Base-by-base conservation (phyloP, 2,329 filamentous ascomycete genomes). In the Botrytis porri region DNA sequence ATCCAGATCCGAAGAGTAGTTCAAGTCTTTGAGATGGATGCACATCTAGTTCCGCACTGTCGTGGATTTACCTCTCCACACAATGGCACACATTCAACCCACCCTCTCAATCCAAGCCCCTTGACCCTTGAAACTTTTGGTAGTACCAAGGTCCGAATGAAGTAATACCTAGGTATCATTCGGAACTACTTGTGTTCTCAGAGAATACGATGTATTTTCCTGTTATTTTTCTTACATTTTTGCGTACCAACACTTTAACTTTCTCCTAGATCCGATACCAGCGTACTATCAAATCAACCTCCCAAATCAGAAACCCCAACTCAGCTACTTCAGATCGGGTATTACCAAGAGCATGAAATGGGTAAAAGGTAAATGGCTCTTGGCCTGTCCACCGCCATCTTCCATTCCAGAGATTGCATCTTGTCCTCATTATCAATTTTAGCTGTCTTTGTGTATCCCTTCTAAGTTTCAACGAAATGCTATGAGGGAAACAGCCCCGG, bases 91-190 rank as follows among this genome's bases (percentile, higher is more conserved):
- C 63, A 69, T 61, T 54, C 59, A 57, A 60, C 10, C 51, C 66
- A 69, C 51, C 35, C 48, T 22, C n/a, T 41, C 54, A 39, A 70
- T 62, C 12, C 37, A 45, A 22, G 32, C 39, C 22, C 69, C 54
- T 37, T 70, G 32, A 51, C 59, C 69, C 59, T 63, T 41, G 69
- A 9, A 54, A 29, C 29, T 48, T 45, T 37, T 57, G 20, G 63
- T 69, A 25, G 48, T 32, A 69, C 65, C n/a, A 69, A 69, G 48
- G 39, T 69, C 48, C 65, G 32, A 57, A 25, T 57, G 37, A 69
- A 57, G 65, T 69, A 69, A 69, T 69, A 43, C n/a, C 48, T 69
- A 57, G 48, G 65, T 67, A 41, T 67, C 65, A 67, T 67, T 67
- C 65, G 65, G 65, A 57, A 57, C 25, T 57, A 41, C 41, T 67